Conservation (phyloP, 805 yeast species). For the Brettanomyces nanus region DNA sequence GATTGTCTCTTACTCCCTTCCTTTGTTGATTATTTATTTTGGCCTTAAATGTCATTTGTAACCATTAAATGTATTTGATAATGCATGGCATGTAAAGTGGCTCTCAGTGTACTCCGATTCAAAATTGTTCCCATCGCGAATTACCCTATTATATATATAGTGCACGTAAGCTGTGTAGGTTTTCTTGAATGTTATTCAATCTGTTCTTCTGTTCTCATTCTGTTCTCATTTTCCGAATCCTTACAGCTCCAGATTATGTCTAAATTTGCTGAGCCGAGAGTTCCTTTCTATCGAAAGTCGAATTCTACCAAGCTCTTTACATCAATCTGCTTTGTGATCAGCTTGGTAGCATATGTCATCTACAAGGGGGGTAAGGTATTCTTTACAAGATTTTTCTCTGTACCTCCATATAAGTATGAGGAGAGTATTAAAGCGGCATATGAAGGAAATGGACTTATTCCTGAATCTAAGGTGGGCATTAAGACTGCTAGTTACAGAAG, state of each 20-base stretch:
- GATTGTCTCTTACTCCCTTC: too few species aligned
- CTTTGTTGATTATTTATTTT: neutral
- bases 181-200: too few species aligned
- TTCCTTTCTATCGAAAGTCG: neutral
- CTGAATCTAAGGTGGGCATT: constrained; percentile 17
- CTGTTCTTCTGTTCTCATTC: too few species aligned
- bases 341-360: constrained; percentile 1
- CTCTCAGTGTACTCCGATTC: too few species aligned
- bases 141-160: too few species aligned
- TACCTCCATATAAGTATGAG: constrained; percentile 23
- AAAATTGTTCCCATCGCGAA: too few species aligned
- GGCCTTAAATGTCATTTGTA: neutral
- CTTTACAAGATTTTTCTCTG: constrained; percentile 15
- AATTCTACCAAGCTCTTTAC: neutral
- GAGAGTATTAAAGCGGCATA: constrained; percentile 17
- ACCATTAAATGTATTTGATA: neutral
- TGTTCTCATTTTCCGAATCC: too few species aligned
- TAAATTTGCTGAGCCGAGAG: constrained; percentile 2
- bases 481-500: constrained; percentile 22
- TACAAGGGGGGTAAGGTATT: constrained; percentile 16
- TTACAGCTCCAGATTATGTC: too few species aligned
- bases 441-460: constrained; percentile 13
- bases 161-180: too few species aligned
- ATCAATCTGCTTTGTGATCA: constrained; percentile 1
- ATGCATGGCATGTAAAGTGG: too few species aligned